phyloP scores from a whole-genome alignment of 2,329 filamentous ascomycete genomes.

The Dryadomyces quercus-mongolicae region DNA sequence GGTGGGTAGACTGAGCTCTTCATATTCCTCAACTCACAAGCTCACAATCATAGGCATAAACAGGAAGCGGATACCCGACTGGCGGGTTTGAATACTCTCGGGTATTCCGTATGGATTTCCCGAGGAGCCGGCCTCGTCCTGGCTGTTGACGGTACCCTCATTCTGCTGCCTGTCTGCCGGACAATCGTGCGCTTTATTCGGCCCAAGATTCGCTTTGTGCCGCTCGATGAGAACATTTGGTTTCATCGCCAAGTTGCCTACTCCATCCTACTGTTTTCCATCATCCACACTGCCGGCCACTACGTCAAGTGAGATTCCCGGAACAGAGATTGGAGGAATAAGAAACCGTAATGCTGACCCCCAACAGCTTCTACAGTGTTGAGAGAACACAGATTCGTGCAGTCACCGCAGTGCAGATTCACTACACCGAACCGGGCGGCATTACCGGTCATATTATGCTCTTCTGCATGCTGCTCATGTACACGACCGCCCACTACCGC shows the following conservation, averaged over 20 bases:
- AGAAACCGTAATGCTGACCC: background rate
- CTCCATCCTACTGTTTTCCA: conserved; percentile 69
- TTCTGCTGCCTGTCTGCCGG: conserved; percentile 87
- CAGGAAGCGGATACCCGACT: conserved; percentile 59
- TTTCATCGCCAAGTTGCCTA: conserved; percentile 95
- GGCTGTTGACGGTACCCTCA: conserved; percentile 73
- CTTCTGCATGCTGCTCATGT: conserved; percentile 98
- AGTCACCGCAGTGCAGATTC: conserved; percentile 73
- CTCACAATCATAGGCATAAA: conserved; percentile 51
- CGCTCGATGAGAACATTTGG: conserved; percentile 94
- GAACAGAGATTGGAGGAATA: background rate
- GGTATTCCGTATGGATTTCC: conserved; percentile 90
- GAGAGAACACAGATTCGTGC: conserved; percentile 74
- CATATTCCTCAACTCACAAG: background rate
- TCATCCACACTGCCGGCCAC: conserved; percentile 65
- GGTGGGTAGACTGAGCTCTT: conserved; percentile 40
- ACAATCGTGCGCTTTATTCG: conserved; percentile 75
- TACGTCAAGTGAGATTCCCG: conserved; percentile 70
- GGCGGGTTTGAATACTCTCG: conserved; percentile 65
- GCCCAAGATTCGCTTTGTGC: conserved; percentile 77
- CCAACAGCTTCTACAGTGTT: conserved; percentile 84
- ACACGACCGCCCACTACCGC: conserved; percentile 84
- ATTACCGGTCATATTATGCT: conserved; percentile 97
- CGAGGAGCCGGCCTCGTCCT: conserved; percentile 83
- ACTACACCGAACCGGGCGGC: conserved; percentile 79